A percentile compares a stretch with the other conserved stretches of the same genome.
Conservation (phyloP, 768 basidiomycete genomes). For the Leccinum disarticulatum region DNA sequence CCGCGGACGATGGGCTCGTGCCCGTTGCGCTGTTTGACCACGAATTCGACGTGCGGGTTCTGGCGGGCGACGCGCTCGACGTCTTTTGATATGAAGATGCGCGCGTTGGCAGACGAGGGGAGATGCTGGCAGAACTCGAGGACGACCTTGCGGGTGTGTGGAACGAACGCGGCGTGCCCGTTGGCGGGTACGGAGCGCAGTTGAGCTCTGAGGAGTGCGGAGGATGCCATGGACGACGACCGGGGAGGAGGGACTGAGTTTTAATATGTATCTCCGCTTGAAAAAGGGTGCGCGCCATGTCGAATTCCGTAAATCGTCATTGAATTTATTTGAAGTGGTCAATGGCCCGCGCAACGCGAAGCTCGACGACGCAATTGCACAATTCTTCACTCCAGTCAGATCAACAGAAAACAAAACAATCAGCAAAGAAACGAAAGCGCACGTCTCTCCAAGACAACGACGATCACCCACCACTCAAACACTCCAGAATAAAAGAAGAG, state of each 20-base stretch:
- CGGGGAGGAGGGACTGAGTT: constrained; percentile 22
- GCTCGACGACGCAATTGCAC: constrained; percentile 48
- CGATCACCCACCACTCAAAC: constrained; percentile 53
- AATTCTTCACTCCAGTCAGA: constrained; percentile 33
- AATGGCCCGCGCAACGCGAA: constrained; percentile 72
- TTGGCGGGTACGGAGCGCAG: constrained; percentile 66
- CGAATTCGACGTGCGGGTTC: constrained; percentile 84
- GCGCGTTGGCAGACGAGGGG: constrained; percentile 71
- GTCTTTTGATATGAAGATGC: constrained; percentile 64
- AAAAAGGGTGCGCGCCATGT: constrained; percentile 8
- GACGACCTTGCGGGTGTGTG: constrained; percentile 81
- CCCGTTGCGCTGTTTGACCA: constrained; percentile 71
- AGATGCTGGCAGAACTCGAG: constrained; percentile 86
- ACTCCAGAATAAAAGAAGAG: constrained; percentile 43
- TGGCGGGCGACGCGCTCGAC: constrained; percentile 62
- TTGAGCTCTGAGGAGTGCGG: constrained; percentile 44
- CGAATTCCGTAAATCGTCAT: constrained; percentile 28
- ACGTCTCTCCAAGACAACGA: constrained; percentile 38
- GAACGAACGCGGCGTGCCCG: constrained; percentile 71
- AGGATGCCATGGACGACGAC: constrained; percentile 30
- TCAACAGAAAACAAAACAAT: constrained; percentile 27
- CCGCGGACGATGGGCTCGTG: constrained; percentile 81
- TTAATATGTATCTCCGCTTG: constrained; percentile 18
- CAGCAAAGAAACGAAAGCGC: constrained; percentile 71
- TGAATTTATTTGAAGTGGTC: constrained; percentile 7